Evolutionary conservation across 768 basidiomycete genomes (phyloP), one percentile per base, ranked within the genome.

Genomic region (Leccinum variicolor): DNA sequence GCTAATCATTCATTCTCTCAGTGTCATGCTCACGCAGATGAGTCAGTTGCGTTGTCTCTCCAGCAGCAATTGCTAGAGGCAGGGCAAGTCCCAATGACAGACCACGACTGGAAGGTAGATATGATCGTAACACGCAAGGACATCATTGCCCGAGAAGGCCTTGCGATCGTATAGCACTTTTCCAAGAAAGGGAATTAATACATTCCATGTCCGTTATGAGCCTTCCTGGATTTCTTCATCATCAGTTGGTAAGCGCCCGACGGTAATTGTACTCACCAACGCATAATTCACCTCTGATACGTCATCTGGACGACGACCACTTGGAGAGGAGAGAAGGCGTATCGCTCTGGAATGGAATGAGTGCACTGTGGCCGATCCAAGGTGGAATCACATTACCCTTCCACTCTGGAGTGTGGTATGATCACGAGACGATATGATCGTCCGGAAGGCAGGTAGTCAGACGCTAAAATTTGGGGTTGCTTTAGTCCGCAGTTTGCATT

Each of bases 71-170:
- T 89, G 13, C 67, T 88, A 21, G 78, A 79, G 36, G 70, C 62
- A n/a, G 76, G 74, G 29, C 56, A 75, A 51, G 76, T 90, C 23
- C 88, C 87, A 7, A 76, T 77, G 52, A 79, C 66, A 17, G 77
- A 78, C 52, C 75, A 77, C 62, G 88, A 90, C 70, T 85, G 85
- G 80, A 81, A 77, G 62, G 74, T 90, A 73, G 84, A 90, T 67
- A 68, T 78, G 49, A 76, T 90, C 56, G 71, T 89, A 47, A 82
- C 83, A 34, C 75, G 78, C 19, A 73, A 79, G 54, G 76, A 72
- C 49, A 56, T 66, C 25, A 69, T 76, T 59, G 62, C 74, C 34
- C 54, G 46, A 9, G 53, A 67, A 17, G 57, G 61, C 58, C 15
- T 64, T 67, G 55, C 60, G 62, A 34, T 61, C 56, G 50, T 34